A percentile compares a stretch with the other conserved stretches of the same genome.
phyloP scores from a whole-genome alignment of 1,284 basidiomycete genomes.

The Chondrostereum purpureum region DNA sequence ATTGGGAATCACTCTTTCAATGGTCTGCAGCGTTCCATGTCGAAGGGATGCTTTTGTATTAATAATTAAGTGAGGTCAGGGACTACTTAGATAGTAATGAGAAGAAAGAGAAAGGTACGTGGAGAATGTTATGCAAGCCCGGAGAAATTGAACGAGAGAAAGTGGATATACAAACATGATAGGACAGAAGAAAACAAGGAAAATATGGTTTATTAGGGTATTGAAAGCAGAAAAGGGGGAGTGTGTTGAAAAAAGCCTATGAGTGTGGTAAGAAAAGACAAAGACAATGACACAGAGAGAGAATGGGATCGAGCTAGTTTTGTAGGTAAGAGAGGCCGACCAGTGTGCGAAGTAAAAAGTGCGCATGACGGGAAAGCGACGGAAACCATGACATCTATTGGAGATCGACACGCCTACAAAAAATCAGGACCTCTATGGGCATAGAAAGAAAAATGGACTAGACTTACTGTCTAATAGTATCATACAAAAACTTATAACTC shows the following conservation, averaged over 20 bases:
- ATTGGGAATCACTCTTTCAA: too few species aligned
- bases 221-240: background rate
- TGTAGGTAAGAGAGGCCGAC: background rate
- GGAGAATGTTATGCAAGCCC: too few species aligned
- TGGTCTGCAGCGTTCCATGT: too few species aligned
- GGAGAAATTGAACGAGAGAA: too few species aligned
- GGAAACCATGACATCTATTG: background rate
- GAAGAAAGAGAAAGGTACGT: too few species aligned
- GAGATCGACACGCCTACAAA: slow-evolving; percentile 36
- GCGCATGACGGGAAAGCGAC: background rate
- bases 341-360: background rate
- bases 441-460: slow-evolving; percentile 4
- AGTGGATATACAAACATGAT: background rate
- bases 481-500: slow-evolving; percentile 93
- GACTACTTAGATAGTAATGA: too few species aligned
- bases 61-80: too few species aligned
- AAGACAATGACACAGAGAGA: background rate
- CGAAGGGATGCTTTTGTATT: too few species aligned
- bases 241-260: background rate
- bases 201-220: background rate
- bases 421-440: slow-evolving; percentile 7
- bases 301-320: background rate
- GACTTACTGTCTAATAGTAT: slow-evolving; percentile 78
- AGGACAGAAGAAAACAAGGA: background rate
- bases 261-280: background rate